Conservation (phyloP, 441 rosid species). For the Mallotus japonicus region DNA sequence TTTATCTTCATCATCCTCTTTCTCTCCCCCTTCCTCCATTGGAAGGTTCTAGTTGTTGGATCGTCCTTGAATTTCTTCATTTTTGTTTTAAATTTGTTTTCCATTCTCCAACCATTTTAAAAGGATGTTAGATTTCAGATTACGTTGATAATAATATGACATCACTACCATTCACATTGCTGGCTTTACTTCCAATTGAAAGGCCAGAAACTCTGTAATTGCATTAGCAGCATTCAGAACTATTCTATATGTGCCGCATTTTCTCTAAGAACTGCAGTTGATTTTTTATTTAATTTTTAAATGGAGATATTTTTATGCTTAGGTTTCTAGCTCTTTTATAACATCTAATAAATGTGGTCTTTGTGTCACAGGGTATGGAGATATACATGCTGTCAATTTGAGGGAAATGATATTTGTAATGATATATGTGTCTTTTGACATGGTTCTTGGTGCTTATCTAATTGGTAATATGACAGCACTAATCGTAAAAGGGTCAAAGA, state of each 20-base stretch:
- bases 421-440: slow-evolving; percentile 91
- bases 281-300: too few species aligned
- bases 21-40: too few species aligned
- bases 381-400: slow-evolving; percentile 89
- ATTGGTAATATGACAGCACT: slow-evolving; percentile 98
- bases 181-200: neutral
- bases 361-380: slow-evolving; percentile 78
- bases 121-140: too few species aligned
- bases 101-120: too few species aligned
- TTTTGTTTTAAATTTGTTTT: too few species aligned
- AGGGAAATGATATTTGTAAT: slow-evolving; percentile 97
- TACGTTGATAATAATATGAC: neutral
- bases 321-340: neutral
- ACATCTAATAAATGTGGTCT: slow-evolving; percentile 11
- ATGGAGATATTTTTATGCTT: neutral
- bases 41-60: too few species aligned
- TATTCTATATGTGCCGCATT: neutral
- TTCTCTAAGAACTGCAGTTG: neutral
- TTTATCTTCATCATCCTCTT: too few species aligned
- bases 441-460: slow-evolving; percentile 95
- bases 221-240: neutral
- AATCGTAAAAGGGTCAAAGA: slow-evolving; percentile 96
- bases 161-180: neutral
- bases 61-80: too few species aligned
- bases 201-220: neutral